Conservation (phyloP, 2,329 filamentous ascomycete species). For the Amphichorda felina region DNA sequence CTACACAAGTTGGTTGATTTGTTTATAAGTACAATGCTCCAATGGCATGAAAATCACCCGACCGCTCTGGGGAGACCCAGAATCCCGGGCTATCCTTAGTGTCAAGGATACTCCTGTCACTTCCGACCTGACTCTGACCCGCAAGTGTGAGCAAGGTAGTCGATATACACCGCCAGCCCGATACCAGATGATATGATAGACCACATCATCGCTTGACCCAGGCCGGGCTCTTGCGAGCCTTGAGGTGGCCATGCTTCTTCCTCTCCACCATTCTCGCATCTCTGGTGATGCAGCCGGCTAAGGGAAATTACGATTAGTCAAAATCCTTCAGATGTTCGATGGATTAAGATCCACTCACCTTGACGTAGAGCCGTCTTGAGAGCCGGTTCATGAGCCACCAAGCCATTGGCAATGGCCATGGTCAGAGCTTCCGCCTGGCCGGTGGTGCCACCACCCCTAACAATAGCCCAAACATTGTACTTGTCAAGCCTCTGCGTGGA, state of each 20-base stretch:
- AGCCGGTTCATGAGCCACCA: slow-evolving; percentile 83
- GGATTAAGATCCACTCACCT: slow-evolving; percentile 53
- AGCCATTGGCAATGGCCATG: slow-evolving; percentile 74
- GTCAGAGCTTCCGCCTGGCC: slow-evolving; percentile 94
- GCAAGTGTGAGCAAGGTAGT: background rate
- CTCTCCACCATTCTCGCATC: slow-evolving; percentile 89
- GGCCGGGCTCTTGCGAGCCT: slow-evolving; percentile 94
- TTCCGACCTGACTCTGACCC: background rate
- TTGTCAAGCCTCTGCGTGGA: slow-evolving; percentile 77
- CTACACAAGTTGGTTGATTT: no score
- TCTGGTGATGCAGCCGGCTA: slow-evolving; percentile 85
- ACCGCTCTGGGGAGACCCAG: no score
- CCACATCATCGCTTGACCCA: slow-evolving; percentile 88
- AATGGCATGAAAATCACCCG: no score
- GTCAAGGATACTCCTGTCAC: no score
- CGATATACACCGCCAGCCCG: background rate
- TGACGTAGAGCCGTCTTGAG: slow-evolving; percentile 78
- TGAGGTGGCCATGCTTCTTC: slow-evolving; percentile 93
- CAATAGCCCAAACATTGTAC: slow-evolving; percentile 89
- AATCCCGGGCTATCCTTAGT: no score
- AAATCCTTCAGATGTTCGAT: slow-evolving; percentile 1
- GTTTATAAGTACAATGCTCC: no score
- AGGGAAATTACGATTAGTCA: slow-evolving; percentile 26
- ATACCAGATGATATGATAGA: background rate
- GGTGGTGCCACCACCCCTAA: slow-evolving; percentile 79